Conservation (phyloP, 2,329 filamentous ascomycete species). For the Microdochium nivale region DNA sequence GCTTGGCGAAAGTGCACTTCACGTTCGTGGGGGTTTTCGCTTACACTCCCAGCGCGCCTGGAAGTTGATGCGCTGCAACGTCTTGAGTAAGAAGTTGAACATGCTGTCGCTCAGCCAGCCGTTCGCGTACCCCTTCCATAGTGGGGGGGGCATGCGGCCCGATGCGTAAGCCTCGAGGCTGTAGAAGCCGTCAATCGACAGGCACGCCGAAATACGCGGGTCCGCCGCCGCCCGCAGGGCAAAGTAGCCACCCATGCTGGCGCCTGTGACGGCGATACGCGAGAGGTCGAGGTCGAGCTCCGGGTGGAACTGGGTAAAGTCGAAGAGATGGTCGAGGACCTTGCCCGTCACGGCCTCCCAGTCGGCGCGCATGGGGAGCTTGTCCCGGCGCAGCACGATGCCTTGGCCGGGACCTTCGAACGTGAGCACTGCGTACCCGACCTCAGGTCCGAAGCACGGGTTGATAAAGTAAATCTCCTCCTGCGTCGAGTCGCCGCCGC, state of each 20-base stretch:
- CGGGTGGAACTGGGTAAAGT: slow-evolving; percentile 6
- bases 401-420: slow-evolving; percentile 40
- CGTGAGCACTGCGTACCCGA: slow-evolving; percentile 32
- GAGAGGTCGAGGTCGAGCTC: slow-evolving; percentile 24
- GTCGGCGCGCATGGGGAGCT: slow-evolving; percentile 23
- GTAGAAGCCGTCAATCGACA: slow-evolving; percentile 16
- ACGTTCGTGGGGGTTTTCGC: no score
- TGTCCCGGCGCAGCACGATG: slow-evolving; percentile 18
- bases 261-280: slow-evolving; percentile 26
- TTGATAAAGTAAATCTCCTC: slow-evolving; percentile 31
- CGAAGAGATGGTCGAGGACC: slow-evolving; percentile 22
- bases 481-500: slow-evolving; percentile 25
- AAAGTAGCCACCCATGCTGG: slow-evolving; percentile 35
- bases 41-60: slow-evolving; percentile 9
- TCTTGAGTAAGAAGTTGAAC: slow-evolving; percentile 13
- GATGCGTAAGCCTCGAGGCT: slow-evolving; percentile 24
- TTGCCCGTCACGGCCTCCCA: slow-evolving; percentile 23
- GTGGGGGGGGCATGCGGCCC: slow-evolving; percentile 15
- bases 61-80: slow-evolving; percentile 4
- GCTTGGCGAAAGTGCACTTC: not conserved
- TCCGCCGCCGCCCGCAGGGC: slow-evolving; percentile 32
- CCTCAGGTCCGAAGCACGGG: slow-evolving; percentile 11
- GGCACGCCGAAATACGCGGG: slow-evolving; percentile 31
- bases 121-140: slow-evolving; percentile 13
- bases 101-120: slow-evolving; percentile 18